These are phyloP conservation scores for Mycosphaerella sp. DNA, from an alignment of 2,329 filamentous ascomycete genomes.

Conservation along the genomic window DNA sequence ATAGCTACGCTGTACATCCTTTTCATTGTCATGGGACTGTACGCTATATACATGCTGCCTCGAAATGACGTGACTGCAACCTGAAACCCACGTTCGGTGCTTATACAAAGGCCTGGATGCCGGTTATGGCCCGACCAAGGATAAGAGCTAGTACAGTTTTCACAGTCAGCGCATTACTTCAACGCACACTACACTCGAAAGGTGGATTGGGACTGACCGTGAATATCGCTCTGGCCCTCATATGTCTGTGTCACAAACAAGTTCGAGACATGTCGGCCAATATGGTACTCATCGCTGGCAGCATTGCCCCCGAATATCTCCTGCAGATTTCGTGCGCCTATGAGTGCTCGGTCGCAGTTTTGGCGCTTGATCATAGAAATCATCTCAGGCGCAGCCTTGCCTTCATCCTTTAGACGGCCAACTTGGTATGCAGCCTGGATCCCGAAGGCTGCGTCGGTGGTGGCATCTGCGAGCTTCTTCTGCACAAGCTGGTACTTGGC, in stretches of 20 bases:
- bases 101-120: slow-evolving; percentile 65
- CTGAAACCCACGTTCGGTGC: slow-evolving; percentile 5
- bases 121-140: slow-evolving; percentile 49
- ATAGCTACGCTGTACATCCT: neutral
- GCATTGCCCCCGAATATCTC: slow-evolving; percentile 98
- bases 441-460: slow-evolving; percentile 84
- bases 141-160: slow-evolving; percentile 44
- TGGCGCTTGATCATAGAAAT: slow-evolving; percentile 95
- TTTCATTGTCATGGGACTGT: neutral
- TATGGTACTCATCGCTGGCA: slow-evolving; percentile 94
- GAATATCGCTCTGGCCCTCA: slow-evolving; percentile 96
- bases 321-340: slow-evolving; percentile 74
- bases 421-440: slow-evolving; percentile 88
- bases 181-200: neutral
- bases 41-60: neutral
- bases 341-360: slow-evolving; percentile 87
- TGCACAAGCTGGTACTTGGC: slow-evolving; percentile 96
- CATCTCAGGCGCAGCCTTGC: slow-evolving; percentile 87
- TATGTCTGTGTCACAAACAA: slow-evolving; percentile 97
- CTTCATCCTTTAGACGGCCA: slow-evolving; percentile 84
- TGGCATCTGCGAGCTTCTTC: slow-evolving; percentile 93
- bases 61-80: slow-evolving; percentile 1
- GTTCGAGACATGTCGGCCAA: slow-evolving; percentile 91
- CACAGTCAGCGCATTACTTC: slow-evolving; percentile 19
- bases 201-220: slow-evolving; percentile 57